These are phyloP conservation scores for Annulohypoxylon nitens DNA, from an alignment of 495 filamentous ascomycete species.

Conservation along the genomic window DNA sequence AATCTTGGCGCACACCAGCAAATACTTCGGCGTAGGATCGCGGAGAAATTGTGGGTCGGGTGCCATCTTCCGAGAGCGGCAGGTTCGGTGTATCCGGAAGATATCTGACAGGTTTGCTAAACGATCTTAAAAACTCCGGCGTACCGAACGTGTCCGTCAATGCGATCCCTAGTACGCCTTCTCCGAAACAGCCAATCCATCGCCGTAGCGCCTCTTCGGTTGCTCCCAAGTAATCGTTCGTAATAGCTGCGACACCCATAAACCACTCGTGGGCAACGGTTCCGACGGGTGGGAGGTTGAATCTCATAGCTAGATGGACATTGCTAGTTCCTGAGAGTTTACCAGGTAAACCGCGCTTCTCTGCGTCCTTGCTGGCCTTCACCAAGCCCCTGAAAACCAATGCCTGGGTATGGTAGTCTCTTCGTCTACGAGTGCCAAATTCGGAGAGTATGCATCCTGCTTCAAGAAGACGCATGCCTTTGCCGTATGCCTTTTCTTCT, in stretches of 20 bases:
- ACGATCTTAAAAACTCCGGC: constrained; percentile 86
- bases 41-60: constrained; percentile 27
- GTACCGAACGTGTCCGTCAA: constrained; percentile 99
- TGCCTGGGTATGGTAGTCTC: constrained; percentile 95
- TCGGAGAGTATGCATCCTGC: constrained; percentile 92
- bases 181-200: constrained; percentile 93
- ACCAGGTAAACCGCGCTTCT: constrained; percentile 72
- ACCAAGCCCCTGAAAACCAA: constrained; percentile 86
- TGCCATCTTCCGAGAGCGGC: constrained; percentile 29
- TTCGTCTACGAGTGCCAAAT: constrained; percentile 87
- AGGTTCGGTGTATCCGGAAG: constrained; percentile 42
- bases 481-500: constrained; percentile 82
- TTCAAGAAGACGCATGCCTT: constrained; percentile 80
- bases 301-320: constrained; percentile 96
- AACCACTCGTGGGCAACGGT: constrained; percentile 99
- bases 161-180: constrained; percentile 90
- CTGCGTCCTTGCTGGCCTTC: constrained; percentile 76
- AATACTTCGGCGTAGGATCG: constrained; percentile 86
- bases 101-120: constrained; percentile 70
- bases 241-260: constrained; percentile 96
- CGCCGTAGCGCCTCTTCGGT: constrained; percentile 85
- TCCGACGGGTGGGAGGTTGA: constrained; percentile 82
- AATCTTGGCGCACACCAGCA: constrained; percentile 92
- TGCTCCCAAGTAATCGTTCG: constrained; percentile 82
- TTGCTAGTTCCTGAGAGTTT: constrained; percentile 91